phyloP scores from a whole-genome alignment of 2,329 filamentous ascomycete genomes.

The Achaetomium macrosporum region DNA sequence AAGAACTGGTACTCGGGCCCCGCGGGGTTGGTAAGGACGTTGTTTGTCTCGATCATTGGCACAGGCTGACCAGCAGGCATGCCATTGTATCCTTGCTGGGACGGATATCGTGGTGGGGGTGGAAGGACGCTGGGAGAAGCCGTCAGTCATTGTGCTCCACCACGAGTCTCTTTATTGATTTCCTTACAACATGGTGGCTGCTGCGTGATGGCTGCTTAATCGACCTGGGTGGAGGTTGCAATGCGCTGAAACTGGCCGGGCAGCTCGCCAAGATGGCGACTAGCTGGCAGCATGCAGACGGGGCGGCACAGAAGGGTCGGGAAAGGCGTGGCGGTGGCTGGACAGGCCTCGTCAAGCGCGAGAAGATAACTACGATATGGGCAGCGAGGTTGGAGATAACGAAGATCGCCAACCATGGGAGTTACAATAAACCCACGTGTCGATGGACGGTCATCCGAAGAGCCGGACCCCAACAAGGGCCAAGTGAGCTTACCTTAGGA shows the following conservation, averaged over 20 bases:
- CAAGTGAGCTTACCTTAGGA: no score
- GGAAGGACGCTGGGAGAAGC: constrained; percentile 63
- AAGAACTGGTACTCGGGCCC: constrained; percentile 84
- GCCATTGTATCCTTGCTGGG: constrained; percentile 66
- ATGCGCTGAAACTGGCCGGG: not conserved
- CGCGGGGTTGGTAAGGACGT: constrained; percentile 72
- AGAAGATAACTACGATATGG: not conserved
- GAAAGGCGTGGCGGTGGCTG: not conserved
- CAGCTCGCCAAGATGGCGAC: constrained; percentile 6
- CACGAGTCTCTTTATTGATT: constrained; percentile 4
- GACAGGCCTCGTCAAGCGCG: no score
- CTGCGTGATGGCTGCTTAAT: constrained; percentile 1
- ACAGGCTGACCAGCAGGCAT: constrained; percentile 61
- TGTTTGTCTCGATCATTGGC: constrained; percentile 89
- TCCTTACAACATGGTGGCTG: constrained; percentile 20
- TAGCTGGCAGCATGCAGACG: not conserved
- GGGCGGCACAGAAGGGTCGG: not conserved
- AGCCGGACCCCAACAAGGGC: no score
- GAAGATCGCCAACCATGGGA: not conserved
- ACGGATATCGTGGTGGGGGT: constrained; percentile 78
- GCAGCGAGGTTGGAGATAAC: not conserved
- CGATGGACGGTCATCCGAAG: not conserved
- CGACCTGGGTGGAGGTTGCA: not conserved
- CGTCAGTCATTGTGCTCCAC: constrained; percentile 14
- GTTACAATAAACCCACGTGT: not conserved